Base-by-base conservation (phyloP, 768 basidiomycete genomes). In the Austroboletus eburneus region DNA sequence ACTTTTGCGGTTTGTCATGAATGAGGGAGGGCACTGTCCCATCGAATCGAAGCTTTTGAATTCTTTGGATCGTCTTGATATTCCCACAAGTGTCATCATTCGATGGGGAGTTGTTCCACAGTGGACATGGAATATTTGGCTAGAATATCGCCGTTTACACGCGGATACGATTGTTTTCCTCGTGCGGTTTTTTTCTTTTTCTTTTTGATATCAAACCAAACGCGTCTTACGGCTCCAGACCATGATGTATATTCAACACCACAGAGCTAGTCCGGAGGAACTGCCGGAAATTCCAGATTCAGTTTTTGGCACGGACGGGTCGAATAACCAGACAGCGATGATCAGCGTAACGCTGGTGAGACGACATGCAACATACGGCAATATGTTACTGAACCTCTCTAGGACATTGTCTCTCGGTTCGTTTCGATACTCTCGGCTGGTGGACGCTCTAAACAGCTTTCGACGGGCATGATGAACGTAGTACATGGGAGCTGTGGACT, bases 71-170 rank as follows among this genome's bases (percentile, higher is more conserved):
- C 44, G 54, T 17, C 59, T 75, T 6, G 75, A 80, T 58, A 46
- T 56, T 37, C 62, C 82, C 10, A 74, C 76, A 48, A 61, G 39
- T 6, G 69, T 84, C 18, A 58, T 88, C n/a, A 44, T 85, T n/a
- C 66, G 66, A 49, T 87, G 81, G 79, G 77, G 79, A 24, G 52
- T 70, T 10, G 64, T 75, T 10, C 60, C 84, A 3, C 72, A 76
- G 1, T 87, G 86, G 85, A 71, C 70, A 44, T 90, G 87, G 85
- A 64, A 58, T 10, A 62, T 73, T 7, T 88, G 84, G 82, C 60
- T 66, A 39, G 84, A 86, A 54, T 67, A 69, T 48, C 72, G 78
- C 18, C 59, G 68, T 32, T 69, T 74, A 23, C 64, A 79, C 29
- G 66, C 73, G 2, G 82, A 83, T 43, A 66, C 65, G 23, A 68